These are phyloP conservation scores for Citrullus mucosospermus DNA, from an alignment of 306 rosid species.

Conservation along the genomic window DNA sequence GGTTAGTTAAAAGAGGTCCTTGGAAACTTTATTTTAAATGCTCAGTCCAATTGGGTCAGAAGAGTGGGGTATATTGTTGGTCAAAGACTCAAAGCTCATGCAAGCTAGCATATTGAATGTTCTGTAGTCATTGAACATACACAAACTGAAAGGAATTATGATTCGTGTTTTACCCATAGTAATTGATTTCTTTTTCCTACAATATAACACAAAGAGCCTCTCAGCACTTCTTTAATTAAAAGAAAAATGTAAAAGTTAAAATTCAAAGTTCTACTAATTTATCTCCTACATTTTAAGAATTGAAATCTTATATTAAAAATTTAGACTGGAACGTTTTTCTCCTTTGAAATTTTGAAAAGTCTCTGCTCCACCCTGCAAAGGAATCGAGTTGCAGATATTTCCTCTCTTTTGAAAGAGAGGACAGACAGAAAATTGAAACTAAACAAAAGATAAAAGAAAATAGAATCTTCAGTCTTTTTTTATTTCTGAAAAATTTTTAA, in stretches of 20 bases:
- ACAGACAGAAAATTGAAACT: neutral
- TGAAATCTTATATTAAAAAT: neutral
- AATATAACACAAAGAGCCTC: neutral
- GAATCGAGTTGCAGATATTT: neutral
- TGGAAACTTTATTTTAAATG: neutral
- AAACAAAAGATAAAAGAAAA: neutral
- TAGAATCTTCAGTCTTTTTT: neutral
- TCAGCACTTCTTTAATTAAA: neutral
- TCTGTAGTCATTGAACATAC: neutral
- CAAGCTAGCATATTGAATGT: neutral
- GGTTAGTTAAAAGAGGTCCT: neutral
- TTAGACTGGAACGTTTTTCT: neutral
- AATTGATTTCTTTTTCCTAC: neutral
- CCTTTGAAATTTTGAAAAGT: neutral
- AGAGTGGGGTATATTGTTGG: neutral
- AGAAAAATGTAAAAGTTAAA: neutral
- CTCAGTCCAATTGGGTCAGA: neutral
- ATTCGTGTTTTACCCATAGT: neutral
- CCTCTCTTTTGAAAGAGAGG: neutral
- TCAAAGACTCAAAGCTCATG: neutral
- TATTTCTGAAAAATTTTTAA: neutral
- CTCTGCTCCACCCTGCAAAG: neutral
- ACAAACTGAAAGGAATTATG: neutral
- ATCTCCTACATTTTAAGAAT: neutral
- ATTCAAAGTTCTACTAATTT: neutral